These are phyloP conservation scores for Suhomyces emberorum DNA, from an alignment of 805 yeast genomes.

Conservation along the genomic window DNA sequence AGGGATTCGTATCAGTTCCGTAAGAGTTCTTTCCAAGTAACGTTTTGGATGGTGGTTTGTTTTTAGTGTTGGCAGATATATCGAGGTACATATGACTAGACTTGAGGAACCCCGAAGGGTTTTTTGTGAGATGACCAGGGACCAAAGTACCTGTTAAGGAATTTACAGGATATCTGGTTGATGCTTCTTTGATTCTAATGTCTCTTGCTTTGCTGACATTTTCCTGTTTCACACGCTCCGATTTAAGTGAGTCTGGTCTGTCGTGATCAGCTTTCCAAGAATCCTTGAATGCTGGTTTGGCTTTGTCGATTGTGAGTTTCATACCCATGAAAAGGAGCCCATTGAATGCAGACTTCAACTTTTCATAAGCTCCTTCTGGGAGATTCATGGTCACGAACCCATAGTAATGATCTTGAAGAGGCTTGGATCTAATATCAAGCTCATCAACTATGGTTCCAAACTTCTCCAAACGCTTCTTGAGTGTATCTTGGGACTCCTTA, in stretches of 20 bases:
- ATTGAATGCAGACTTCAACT: constrained; percentile 56
- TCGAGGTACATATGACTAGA: constrained; percentile 34
- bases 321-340: constrained; percentile 78
- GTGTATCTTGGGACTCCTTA: constrained; percentile 40
- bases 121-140: constrained; percentile 3
- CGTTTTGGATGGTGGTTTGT: constrained; percentile 26
- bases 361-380: constrained; percentile 41
- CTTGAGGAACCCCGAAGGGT: constrained; percentile 26
- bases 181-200: constrained; percentile 44
- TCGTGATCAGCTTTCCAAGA: constrained; percentile 46
- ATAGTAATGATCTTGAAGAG: constrained; percentile 51
- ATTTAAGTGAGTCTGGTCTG: constrained; percentile 34
- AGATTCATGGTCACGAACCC: constrained; percentile 66
- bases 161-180: constrained; percentile 20
- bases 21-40: constrained; percentile 35
- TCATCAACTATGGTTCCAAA: constrained; percentile 55
- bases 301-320: constrained; percentile 56
- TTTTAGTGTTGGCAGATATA: constrained; percentile 33
- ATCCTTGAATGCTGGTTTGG: constrained; percentile 52
- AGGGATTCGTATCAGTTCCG: constrained; percentile 32
- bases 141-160: constrained; percentile 17
- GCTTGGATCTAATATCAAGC: constrained; percentile 55
- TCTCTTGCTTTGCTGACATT: constrained; percentile 31
- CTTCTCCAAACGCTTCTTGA: constrained; percentile 54
- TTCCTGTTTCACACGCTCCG: constrained; percentile 26